A percentile compares a stretch with the other conserved stretches of the same genome.
Conservation (phyloP, 2,329 filamentous ascomycete genomes). For the Ceratocystiopsis brevicomis region DNA sequence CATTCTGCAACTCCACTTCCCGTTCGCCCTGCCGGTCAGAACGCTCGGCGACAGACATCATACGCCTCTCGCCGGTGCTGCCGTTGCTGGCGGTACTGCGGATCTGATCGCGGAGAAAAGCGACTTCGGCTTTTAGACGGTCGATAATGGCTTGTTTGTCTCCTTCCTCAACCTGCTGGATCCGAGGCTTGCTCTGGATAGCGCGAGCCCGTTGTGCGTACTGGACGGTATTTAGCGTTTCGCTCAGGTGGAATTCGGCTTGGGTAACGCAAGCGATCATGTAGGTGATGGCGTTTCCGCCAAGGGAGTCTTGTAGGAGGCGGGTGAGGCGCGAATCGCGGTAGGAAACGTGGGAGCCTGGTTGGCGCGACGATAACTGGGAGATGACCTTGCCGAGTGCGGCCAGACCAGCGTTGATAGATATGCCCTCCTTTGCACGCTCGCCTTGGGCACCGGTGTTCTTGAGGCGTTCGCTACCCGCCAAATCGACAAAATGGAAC, state of each 20-base stretch:
- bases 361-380: conserved; percentile 76
- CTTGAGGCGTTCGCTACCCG: conserved; percentile 89
- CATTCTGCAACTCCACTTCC: conserved; percentile 81
- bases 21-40: conserved; percentile 64
- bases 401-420: conserved; percentile 90
- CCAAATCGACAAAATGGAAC: conserved; percentile 93
- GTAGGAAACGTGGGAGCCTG: conserved; percentile 86
- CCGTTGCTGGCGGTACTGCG: conserved; percentile 52
- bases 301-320: conserved; percentile 85
- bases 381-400: conserved; percentile 96
- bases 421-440: conserved; percentile 86
- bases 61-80: conserved; percentile 34
- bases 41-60: conserved; percentile 43
- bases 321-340: conserved; percentile 94
- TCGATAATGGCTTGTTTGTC: conserved; percentile 93
- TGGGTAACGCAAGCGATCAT: conserved; percentile 99
- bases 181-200: conserved; percentile 93
- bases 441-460: conserved; percentile 94
- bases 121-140: conserved; percentile 77
- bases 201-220: conserved; percentile 91
- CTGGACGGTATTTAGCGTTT: conserved; percentile 92
- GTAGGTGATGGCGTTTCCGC: conserved; percentile 94
- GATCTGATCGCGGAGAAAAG: conserved; percentile 86
- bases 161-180: conserved; percentile 80
- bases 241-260: conserved; percentile 89